phyloP scores from a whole-genome alignment of 192 early-diverging fungal genomes.

The Globomyces pollinis-pini region DNA sequence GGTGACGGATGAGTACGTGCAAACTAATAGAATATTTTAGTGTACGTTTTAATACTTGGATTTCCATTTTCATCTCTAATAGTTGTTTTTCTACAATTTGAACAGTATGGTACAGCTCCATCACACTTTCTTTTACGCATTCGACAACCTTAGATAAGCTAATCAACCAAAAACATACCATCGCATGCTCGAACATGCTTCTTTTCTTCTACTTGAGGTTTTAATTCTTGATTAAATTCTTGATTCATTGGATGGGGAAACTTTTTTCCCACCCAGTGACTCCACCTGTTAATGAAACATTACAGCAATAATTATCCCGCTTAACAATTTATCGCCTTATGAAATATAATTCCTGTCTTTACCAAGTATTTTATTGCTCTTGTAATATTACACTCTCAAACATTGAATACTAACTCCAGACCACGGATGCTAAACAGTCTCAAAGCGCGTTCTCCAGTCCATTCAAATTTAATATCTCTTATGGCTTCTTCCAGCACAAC shows the following conservation, averaged over 20 bases:
- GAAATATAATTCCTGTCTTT: background rate
- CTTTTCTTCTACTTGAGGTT: background rate
- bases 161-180: background rate
- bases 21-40: slow-evolving; percentile 4
- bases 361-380: background rate
- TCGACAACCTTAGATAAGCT: slow-evolving; percentile 18
- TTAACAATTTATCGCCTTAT: background rate
- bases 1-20: slow-evolving; percentile 13
- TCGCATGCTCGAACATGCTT: slow-evolving; percentile 3
- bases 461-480: slow-evolving; percentile 29
- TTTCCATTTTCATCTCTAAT: slow-evolving; percentile 5
- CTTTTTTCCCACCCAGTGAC: background rate
- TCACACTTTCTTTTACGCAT: slow-evolving; percentile 31
- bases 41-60: background rate
- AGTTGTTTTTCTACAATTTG: slow-evolving; percentile 21
- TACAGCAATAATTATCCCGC: background rate
- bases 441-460: slow-evolving; percentile 36
- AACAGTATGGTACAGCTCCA: slow-evolving; percentile 26
- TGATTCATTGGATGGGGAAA: background rate
- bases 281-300: background rate
- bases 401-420: slow-evolving; percentile 34
- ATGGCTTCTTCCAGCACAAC: slow-evolving; percentile 10
- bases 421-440: slow-evolving; percentile 30
- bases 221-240: background rate
- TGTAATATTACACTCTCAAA: slow-evolving; percentile 18